A percentile compares a stretch with the other conserved stretches of the same genome.
Conservation (phyloP, 2,329 filamentous ascomycete species). For the Fusarium vanettenii region DNA sequence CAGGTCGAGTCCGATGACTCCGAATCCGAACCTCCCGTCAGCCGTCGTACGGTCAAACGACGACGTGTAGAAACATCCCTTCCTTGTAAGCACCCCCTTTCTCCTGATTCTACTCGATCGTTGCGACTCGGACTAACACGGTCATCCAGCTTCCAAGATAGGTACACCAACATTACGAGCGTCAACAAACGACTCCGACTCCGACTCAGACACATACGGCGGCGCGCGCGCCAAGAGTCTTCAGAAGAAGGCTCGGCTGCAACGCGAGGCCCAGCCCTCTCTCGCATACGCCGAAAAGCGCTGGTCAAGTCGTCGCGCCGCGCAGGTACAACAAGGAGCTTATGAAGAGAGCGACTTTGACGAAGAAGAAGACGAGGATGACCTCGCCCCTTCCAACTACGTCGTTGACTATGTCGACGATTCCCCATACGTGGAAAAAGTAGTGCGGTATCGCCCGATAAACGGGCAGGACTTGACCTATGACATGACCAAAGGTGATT, state of each 20-base stretch:
- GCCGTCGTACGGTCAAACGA: slow-evolving; percentile 73
- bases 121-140: slow-evolving; percentile 27
- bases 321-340: slow-evolving; percentile 72
- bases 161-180: slow-evolving; percentile 67
- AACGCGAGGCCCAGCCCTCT: slow-evolving; percentile 74
- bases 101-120: background rate
- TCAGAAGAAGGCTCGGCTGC: slow-evolving; percentile 82
- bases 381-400: slow-evolving; percentile 72
- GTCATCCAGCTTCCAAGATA: slow-evolving; percentile 66
- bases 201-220: slow-evolving; percentile 83
- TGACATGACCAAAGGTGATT: slow-evolving; percentile 76
- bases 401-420: slow-evolving; percentile 78
- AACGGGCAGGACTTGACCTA: slow-evolving; percentile 71
- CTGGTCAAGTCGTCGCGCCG: slow-evolving; percentile 89
- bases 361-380: slow-evolving; percentile 73
- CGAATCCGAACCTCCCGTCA: slow-evolving; percentile 74
- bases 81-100: slow-evolving; percentile 63
- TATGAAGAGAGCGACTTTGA: slow-evolving; percentile 77
- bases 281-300: slow-evolving; percentile 83
- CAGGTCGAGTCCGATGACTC: slow-evolving; percentile 71
- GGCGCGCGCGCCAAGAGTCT: slow-evolving; percentile 76
- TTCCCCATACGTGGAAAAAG: slow-evolving; percentile 87
- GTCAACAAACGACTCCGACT: slow-evolving; percentile 71
- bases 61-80: slow-evolving; percentile 74
- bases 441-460: slow-evolving; percentile 86